Evolutionary conservation across 768 basidiomycete genomes (phyloP).

Genomic region (Boletellus ananas): DNA sequence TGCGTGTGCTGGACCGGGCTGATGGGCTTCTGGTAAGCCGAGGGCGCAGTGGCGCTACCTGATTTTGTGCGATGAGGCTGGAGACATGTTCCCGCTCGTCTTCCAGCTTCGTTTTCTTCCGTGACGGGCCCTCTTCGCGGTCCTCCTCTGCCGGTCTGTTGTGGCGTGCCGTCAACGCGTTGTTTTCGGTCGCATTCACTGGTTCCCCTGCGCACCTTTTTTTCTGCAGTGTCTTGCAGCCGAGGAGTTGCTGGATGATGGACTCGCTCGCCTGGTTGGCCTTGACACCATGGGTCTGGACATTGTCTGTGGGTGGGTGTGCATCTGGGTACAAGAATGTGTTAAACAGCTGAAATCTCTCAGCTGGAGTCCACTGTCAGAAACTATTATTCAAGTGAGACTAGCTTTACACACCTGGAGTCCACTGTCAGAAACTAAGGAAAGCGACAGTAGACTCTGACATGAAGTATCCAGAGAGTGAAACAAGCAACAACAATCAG

Average conservation of each 20-base stretch:
- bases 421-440: no score
- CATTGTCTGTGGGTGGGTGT: neutral
- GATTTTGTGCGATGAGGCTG: neutral
- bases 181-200: neutral
- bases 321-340: no score
- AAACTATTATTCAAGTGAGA: no score
- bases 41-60: neutral
- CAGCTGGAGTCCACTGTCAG: no score
- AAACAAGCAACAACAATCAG: no score
- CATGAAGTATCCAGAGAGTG: no score
- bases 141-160: conserved; percentile 8
- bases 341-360: no score
- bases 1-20: neutral
- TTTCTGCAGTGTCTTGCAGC: conserved; percentile 8
- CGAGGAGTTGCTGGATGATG: conserved; percentile 23
- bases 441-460: no score
- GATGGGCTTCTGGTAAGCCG: no score
- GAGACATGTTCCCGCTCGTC: neutral
- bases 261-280: conserved; percentile 26
- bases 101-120: conserved; percentile 13
- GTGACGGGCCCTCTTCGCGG: conserved; percentile 9
- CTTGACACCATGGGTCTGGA: conserved; percentile 18
- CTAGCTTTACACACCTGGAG: no score
- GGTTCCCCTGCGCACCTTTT: conserved; percentile 7
- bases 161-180: no score